Conservation (phyloP, 2,329 filamentous ascomycete genomes). For the Stagonosporopsis rhizophila region DNA sequence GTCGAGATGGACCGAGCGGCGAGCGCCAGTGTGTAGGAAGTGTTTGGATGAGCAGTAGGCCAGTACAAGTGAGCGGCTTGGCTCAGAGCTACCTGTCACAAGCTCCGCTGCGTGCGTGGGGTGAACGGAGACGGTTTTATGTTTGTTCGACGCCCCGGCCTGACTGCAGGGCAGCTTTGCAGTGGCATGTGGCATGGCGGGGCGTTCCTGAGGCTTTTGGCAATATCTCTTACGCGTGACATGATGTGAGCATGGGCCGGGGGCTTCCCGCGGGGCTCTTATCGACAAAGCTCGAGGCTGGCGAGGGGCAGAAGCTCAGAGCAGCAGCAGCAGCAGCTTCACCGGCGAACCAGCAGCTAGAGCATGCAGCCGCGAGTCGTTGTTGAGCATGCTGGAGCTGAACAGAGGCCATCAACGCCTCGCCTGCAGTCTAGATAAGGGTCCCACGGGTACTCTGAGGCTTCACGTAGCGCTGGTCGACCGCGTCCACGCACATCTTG, state of each 20-base stretch:
- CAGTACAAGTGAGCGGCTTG: conserved; percentile 23
- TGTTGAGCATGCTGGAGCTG: conserved; percentile 6
- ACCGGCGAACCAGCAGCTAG: conserved; percentile 8
- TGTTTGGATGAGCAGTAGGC: conserved; percentile 24
- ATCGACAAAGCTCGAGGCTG: conserved; percentile 12
- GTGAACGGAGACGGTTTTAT: conserved; percentile 28
- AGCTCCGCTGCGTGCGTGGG: conserved; percentile 30
- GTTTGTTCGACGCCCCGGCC: conserved; percentile 25
- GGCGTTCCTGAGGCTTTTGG: conserved; percentile 21
- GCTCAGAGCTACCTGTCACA: conserved; percentile 14
- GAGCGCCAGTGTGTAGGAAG: conserved; percentile 21
- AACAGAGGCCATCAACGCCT: conserved; percentile 10
- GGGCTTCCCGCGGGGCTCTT: conserved; percentile 19
- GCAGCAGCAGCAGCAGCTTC: conserved; percentile 16
- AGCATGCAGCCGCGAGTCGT: background rate
- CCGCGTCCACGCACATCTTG: conserved; percentile 9
- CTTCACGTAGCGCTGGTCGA: conserved; percentile 3
- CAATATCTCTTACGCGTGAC: conserved; percentile 26
- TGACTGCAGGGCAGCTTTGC: conserved; percentile 10
- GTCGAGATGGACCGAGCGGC: conserved; percentile 17
- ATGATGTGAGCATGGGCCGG: conserved; percentile 18
- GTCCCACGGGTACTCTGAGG: conserved; percentile 1
- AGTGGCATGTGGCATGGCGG: conserved; percentile 18
- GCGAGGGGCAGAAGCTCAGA: conserved; percentile 17
- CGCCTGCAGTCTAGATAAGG: conserved; percentile 11